These are phyloP conservation scores for Claviceps capensis DNA, from an alignment of 2,329 filamentous ascomycete genomes.

Conservation along the genomic window DNA sequence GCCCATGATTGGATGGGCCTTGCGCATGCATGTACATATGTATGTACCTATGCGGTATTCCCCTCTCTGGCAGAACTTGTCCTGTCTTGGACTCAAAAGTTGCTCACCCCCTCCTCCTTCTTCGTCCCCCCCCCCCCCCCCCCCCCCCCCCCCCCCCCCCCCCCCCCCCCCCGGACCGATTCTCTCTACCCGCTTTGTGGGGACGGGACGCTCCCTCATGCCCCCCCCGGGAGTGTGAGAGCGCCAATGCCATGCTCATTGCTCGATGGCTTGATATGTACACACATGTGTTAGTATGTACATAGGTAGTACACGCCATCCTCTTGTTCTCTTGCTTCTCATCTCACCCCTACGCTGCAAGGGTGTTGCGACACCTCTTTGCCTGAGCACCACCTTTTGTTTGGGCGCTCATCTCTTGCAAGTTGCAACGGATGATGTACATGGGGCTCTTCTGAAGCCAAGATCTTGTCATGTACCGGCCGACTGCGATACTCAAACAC, in stretches of 20 bases:
- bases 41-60: no score
- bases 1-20: no score
- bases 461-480: conserved; percentile 6
- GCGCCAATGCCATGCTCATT: no score
- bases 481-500: not conserved
- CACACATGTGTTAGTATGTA: not conserved
- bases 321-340: not conserved
- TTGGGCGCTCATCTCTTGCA: conserved; percentile 1
- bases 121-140: no score
- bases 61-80: not conserved
- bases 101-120: not conserved
- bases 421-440: not conserved
- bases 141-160: not conserved
- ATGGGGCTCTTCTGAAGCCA: conserved; percentile 2
- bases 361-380: conserved; percentile 3
- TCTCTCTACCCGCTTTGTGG: conserved; percentile 5
- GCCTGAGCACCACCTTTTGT: conserved; percentile 2
- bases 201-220: conserved; percentile 4
- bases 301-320: not conserved
- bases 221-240: not conserved
- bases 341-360: not conserved
- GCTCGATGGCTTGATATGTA: not conserved
- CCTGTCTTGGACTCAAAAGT: conserved; percentile 1
- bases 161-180: not conserved
- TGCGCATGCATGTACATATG: no score